These are phyloP conservation scores for Fragosphaeria purpurea DNA, from an alignment of 2,329 filamentous ascomycete genomes.

Conservation along the genomic window DNA sequence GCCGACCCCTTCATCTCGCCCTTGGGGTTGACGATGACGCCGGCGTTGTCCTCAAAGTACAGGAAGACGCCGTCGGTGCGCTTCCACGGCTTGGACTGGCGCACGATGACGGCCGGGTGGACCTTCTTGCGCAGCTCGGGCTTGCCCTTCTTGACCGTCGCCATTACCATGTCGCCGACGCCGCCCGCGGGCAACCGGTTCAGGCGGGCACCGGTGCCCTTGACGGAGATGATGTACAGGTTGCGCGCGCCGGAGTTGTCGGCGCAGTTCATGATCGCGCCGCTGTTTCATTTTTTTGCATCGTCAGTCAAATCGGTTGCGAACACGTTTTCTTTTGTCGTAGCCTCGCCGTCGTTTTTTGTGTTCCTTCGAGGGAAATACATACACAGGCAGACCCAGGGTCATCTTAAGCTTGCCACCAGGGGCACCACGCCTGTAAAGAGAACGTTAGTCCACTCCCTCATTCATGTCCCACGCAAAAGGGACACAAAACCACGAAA, in stretches of 20 bases:
- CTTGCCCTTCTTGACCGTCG: constrained; percentile 99
- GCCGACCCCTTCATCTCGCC: constrained; percentile 99
- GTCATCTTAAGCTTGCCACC: constrained; percentile 99
- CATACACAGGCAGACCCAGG: constrained; percentile 99
- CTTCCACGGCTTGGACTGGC: constrained; percentile 90
- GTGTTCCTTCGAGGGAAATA: constrained; percentile 23
- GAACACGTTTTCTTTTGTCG: too few species aligned
- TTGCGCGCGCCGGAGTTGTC: constrained; percentile 99
- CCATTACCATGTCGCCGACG: constrained; percentile 99
- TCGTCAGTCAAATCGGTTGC: too few species aligned
- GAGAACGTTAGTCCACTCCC: neutral
- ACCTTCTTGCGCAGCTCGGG: constrained; percentile 99
- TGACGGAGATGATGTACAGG: constrained; percentile 99
- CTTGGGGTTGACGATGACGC: constrained; percentile 99
- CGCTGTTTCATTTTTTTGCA: constrained; percentile 41
- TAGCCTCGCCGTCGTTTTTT: too few species aligned
- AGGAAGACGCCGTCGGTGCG: constrained; percentile 96
- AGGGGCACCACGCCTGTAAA: constrained; percentile 70
- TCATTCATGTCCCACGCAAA: neutral
- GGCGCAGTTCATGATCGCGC: constrained; percentile 99
- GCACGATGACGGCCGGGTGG: constrained; percentile 87
- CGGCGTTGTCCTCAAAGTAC: constrained; percentile 99
- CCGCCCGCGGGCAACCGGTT: constrained; percentile 95
- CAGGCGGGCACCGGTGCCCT: constrained; percentile 93
- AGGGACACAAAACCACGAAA: neutral